Base-by-base conservation (phyloP, 2,329 filamentous ascomycete species). In the Botrytis byssoidea region DNA sequence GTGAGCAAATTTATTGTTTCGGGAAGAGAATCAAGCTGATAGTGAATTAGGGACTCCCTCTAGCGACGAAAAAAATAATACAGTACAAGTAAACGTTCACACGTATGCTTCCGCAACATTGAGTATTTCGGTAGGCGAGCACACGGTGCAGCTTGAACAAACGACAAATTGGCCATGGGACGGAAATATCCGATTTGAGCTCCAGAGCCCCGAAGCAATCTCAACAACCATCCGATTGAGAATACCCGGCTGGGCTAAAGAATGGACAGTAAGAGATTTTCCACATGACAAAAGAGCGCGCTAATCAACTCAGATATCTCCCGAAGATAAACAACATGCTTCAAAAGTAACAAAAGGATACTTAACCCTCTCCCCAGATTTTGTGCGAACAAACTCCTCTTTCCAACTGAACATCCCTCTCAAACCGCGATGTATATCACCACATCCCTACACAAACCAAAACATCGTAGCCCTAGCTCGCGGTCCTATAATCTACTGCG, bases 401-500 rank as follows among this genome's bases (percentile, higher is more conserved):
- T 88, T 89, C 77, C 80, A 80, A 29, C 79, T 90, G 0, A 77
- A 81, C 9, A 81, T 86, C 25, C 83, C 84, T 20, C 84, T 90
- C 60, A 79, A 82, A 51, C 83, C 87, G 25, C 83, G 86, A 46
- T 84, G 85, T 69, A 76, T 89, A 4, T 80, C 84, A 3, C 87
- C 88, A 0, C 86, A 90, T 76, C 88, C 88, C 0, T 86, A 86
- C 76, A 87, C 88, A 0, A 86, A 86, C 76, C 87, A 89, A 77
- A 81, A 85, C n/a, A 87, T 86, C 3, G 76, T 89, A 55, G 83
- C 85, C 1, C 79, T 90, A 10, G 87, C 85, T 3, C 84, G 88
- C 6, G 89, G 89, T 0, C 89, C 88, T 0, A 78, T 91, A 9
- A 82, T 90, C 8, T 91, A 90, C 79, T 91, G 88, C 74, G 84